Conservation (phyloP, 1,284 basidiomycete species). For the Cutaneotrichosporon spelunceum region DNA sequence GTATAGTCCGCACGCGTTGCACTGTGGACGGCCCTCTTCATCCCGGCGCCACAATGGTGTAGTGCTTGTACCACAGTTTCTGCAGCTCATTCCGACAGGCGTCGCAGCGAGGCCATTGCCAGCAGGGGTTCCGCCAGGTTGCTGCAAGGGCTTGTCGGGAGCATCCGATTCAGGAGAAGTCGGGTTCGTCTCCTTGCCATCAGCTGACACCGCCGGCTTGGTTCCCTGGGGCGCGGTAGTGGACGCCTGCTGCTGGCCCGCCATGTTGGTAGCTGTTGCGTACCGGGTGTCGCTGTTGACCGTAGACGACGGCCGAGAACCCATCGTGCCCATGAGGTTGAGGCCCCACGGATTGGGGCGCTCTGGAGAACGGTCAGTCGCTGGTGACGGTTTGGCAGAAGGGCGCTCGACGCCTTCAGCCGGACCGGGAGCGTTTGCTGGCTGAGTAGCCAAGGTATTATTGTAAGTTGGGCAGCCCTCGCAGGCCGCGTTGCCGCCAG, state of each 20-base stretch:
- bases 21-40: constrained; percentile 73
- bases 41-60: constrained; percentile 91
- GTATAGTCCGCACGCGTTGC: constrained; percentile 90
- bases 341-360: constrained; percentile 28
- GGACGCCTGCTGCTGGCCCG: background rate
- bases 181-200: constrained; percentile 3
- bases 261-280: background rate
- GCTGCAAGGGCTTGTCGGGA: constrained; percentile 14
- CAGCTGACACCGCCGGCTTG: background rate
- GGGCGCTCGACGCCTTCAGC: constrained; percentile 48
- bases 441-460: constrained; percentile 57
- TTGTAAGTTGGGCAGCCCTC: constrained; percentile 92
- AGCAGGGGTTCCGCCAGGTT: constrained; percentile 18
- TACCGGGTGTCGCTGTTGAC: constrained; percentile 9
- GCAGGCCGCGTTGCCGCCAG: constrained; percentile 83
- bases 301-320: background rate
- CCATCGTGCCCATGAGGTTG: constrained; percentile 12
- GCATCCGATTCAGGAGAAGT: constrained; percentile 24
- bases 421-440: constrained; percentile 14
- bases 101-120: constrained; percentile 52
- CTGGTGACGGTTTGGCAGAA: constrained; percentile 14
- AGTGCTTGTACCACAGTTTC: constrained; percentile 88
- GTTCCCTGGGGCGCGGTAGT: background rate
- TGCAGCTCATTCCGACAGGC: constrained; percentile 76
- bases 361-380: constrained; percentile 8